Base-by-base conservation (phyloP, 768 basidiomycete genomes). In the Mycena vitilis region DNA sequence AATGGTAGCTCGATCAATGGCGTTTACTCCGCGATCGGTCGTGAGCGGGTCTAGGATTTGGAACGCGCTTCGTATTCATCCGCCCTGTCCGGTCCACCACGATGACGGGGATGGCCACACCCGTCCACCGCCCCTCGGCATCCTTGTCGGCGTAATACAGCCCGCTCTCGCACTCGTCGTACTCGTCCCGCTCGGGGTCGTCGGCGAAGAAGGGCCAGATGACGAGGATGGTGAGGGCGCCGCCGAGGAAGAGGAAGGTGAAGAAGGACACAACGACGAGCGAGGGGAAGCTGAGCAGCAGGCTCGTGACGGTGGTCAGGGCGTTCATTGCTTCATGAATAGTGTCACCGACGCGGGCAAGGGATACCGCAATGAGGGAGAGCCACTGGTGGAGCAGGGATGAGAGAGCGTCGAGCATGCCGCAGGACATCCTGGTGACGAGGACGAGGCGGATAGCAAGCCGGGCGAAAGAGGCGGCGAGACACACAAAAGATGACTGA, bases 261-360 rank as follows among this genome's bases (percentile, higher is more conserved):
- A 58, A 4, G 48, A 65, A 37, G 47, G 34, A 57, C 2, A 40
- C 47, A 48, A 65, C 12, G 48, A 65, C 25, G 23, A 65, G 64
- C 22, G 64, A 57, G 16, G 58, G 48, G 64, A 65, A 65, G 56
- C 64, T 65, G 56, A 64, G 42, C n/a, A 64, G 63, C 9, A 48
- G 9, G 53, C 45, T 34, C 15, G 62, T 44, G 16, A 42, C 34
- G 62, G 42, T 15, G 16, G 54, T 18, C 22, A 49, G 12, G 16
- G 63, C n/a, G 34, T 57, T 44, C 1, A 37, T 23, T 20, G 54
- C 47, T 2, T 18, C 40, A n/a, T 44, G 34, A 11, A 23, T 40
- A 1, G 38, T 40, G n/a, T n/a, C 51, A 13, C 44, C 63, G 36
- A 56, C 36, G 54, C 37, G 23, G 12, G 37, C 48, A 22, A 63